These are phyloP conservation scores for Hygrophorus russula DNA, from an alignment of 768 basidiomycete genomes.

Conservation along the genomic window DNA sequence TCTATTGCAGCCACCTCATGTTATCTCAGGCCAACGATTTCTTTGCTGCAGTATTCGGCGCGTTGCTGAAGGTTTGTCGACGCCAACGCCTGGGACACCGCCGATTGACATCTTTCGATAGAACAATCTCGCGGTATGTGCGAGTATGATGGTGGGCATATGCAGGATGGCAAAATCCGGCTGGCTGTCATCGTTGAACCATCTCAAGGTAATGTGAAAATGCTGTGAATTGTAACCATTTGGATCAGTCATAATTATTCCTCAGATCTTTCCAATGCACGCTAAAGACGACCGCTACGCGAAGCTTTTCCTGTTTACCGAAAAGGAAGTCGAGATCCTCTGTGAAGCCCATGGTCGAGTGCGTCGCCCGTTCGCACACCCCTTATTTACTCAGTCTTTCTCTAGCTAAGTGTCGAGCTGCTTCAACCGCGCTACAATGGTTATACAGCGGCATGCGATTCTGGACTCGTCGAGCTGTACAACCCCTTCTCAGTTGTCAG, in stretches of 20 bases:
- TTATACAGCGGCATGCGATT: conserved; percentile 5
- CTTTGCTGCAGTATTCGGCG: too few relatives aligned
- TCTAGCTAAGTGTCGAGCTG: too few relatives aligned
- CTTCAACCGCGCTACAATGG: conserved; percentile 6
- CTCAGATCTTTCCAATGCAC: conserved; percentile 8
- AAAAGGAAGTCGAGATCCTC: not conserved
- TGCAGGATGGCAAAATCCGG: conserved; percentile 5
- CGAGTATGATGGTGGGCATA: conserved; percentile 9
- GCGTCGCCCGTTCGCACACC: too few relatives aligned
- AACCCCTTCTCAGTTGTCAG: conserved; percentile 7
- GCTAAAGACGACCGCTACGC: conserved; percentile 8
- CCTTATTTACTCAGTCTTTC: too few relatives aligned
- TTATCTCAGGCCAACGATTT: too few relatives aligned
- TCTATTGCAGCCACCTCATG: too few relatives aligned
- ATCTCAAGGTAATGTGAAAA: conserved; percentile 8
- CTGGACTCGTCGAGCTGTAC: conserved; percentile 7
- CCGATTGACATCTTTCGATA: conserved; percentile 7
- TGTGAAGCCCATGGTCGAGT: not conserved
- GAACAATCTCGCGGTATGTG: conserved; percentile 7
- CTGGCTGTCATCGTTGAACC: conserved; percentile 8
- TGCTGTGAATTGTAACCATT: conserved; percentile 6
- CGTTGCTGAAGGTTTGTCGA: too few relatives aligned
- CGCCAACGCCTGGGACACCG: conserved; percentile 6
- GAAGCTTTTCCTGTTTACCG: conserved; percentile 4
- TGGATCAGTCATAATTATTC: conserved; percentile 8